Evolutionary conservation across 805 yeast species (phyloP).

Genomic region (Candida coquimbonensis): DNA sequence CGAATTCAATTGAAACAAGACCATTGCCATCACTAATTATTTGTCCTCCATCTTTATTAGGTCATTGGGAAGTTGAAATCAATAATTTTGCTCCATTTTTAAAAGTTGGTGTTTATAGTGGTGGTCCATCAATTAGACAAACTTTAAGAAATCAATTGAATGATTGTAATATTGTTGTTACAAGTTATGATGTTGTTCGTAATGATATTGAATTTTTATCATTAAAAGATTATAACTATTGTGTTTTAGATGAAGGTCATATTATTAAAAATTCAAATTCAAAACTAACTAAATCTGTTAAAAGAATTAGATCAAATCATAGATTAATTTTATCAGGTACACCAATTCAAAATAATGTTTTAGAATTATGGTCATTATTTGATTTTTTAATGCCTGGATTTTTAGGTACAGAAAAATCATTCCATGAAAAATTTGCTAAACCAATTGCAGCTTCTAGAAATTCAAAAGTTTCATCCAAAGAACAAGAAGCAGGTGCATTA

Average conservation of each 20-base stretch:
- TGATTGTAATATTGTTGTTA: slow-evolving; percentile 76
- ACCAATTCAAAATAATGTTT: slow-evolving; percentile 94
- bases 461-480: slow-evolving; percentile 81
- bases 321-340: slow-evolving; percentile 91
- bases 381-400: slow-evolving; percentile 99
- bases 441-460: slow-evolving; percentile 94
- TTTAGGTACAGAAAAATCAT: slow-evolving; percentile 87
- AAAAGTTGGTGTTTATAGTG: slow-evolving; percentile 81
- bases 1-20: slow-evolving; percentile 59
- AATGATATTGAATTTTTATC: slow-evolving; percentile 71
- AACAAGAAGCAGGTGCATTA: slow-evolving; percentile 94
- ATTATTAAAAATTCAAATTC: slow-evolving; percentile 89
- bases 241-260: slow-evolving; percentile 97
- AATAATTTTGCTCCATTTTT: slow-evolving; percentile 84
- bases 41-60: slow-evolving; percentile 96
- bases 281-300: slow-evolving; percentile 83
- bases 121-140: slow-evolving; percentile 73
- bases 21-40: slow-evolving; percentile 78
- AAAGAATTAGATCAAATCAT: slow-evolving; percentile 77
- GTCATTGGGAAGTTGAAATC: slow-evolving; percentile 98
- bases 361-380: slow-evolving; percentile 95
- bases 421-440: slow-evolving; percentile 93
- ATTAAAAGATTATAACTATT: slow-evolving; percentile 72
- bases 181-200: slow-evolving; percentile 94
- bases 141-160: slow-evolving; percentile 45